Evolutionary conservation across 202 grass and related monocot species (phyloP).

Genomic region (Alloteropsis angusta): DNA sequence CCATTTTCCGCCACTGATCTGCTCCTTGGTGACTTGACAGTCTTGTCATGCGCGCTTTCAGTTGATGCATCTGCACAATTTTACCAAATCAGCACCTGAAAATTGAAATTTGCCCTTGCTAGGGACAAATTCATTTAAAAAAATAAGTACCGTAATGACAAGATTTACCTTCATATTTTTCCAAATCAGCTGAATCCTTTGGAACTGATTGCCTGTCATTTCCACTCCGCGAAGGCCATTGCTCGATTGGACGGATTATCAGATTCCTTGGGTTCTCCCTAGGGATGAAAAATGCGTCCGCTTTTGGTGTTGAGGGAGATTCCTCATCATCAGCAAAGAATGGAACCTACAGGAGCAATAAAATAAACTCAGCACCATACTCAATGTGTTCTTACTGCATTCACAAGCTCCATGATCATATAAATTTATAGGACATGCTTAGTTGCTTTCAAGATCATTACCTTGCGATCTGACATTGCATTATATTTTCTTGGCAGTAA

Average conservation of each 20-base stretch:
- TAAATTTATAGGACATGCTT: constrained; percentile 2
- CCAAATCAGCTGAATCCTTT: constrained; percentile 20
- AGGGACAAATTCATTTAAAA: neutral
- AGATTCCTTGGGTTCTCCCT: constrained; percentile 79
- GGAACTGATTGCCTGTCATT: constrained; percentile 12
- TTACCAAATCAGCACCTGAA: neutral
- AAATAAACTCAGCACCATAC: constrained; percentile 9
- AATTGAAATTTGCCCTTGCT: neutral
- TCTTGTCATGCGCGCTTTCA: constrained; percentile 27
- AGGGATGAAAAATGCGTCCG: constrained; percentile 74
- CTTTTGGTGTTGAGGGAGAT: constrained; percentile 62
- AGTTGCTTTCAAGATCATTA: neutral
- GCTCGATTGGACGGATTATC: constrained; percentile 57
- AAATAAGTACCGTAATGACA: neutral
- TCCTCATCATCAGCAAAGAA: constrained; percentile 69
- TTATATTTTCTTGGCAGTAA: constrained; percentile 75
- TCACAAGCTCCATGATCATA: neutral
- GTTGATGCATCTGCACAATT: constrained; percentile 21
- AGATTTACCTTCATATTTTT: constrained; percentile 36
- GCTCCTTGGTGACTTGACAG: constrained; percentile 9
- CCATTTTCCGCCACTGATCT: constrained; percentile 33
- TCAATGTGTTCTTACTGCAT: constrained; percentile 8
- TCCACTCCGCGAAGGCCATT: constrained; percentile 39
- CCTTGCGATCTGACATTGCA: constrained; percentile 65
- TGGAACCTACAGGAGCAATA: constrained; percentile 47